A percentile compares a stretch with the other conserved stretches of the same genome.
Conservation (phyloP, 768 basidiomycete species). For the Serendipita indica region DNA sequence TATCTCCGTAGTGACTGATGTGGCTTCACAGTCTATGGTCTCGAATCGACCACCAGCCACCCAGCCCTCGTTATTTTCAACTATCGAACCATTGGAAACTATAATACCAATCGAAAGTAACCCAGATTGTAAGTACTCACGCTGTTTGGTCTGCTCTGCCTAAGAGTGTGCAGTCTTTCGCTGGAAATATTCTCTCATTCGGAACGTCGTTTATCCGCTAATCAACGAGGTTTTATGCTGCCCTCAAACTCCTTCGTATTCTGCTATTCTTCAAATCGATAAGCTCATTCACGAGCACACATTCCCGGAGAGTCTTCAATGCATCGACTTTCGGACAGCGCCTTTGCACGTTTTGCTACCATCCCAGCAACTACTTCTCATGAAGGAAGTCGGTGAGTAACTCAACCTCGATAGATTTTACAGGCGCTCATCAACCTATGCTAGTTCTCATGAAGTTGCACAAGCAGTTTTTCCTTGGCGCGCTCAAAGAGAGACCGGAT, state of each 20-base stretch:
- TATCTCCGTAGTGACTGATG: background rate
- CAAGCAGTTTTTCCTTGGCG: background rate
- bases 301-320: background rate
- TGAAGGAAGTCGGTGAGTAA: background rate
- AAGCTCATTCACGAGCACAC: background rate
- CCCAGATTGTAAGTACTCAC: background rate
- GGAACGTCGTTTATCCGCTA: background rate
- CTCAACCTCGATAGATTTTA: background rate
- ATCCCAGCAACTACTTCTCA: background rate
- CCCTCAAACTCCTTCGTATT: background rate
- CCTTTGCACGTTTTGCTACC: background rate
- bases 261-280: background rate
- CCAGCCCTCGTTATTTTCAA: background rate
- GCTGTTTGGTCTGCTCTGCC: background rate
- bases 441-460: background rate
- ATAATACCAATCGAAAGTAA: background rate
- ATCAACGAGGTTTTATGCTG: background rate
- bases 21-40: background rate
- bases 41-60: background rate
- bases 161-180: background rate
- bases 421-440: background rate
- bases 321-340: background rate
- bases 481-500: background rate
- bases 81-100: background rate
- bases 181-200: background rate